phyloP scores from a whole-genome alignment of 1,284 basidiomycete genomes.

The Austropuccinia psidii region DNA sequence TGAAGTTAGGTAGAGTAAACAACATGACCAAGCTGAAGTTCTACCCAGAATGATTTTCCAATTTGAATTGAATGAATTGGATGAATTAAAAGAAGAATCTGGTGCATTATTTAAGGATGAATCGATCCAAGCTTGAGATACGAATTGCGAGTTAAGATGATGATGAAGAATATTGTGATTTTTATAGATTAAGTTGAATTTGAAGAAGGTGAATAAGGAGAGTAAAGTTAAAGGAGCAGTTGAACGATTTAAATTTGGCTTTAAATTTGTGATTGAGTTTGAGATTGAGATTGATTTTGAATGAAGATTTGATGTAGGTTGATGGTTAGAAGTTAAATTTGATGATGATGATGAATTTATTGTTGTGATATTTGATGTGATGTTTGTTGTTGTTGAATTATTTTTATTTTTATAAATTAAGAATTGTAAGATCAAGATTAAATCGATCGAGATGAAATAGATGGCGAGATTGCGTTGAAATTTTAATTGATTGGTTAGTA shows the following conservation, averaged over 20 bases:
- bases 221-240: not conserved
- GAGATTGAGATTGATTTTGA: not conserved
- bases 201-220: not conserved
- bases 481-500: slow-evolving; percentile 24
- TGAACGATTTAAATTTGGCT: too few relatives aligned
- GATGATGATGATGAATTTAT: not conserved
- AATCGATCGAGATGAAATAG: slow-evolving; percentile 18
- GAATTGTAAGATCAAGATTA: slow-evolving; percentile 21
- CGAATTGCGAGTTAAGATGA: not conserved
- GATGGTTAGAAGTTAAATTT: not conserved
- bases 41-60: not conserved
- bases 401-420: not conserved
- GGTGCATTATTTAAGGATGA: not conserved
- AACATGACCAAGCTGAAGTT: slow-evolving; percentile 25
- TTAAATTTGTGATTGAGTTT: not conserved
- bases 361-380: not conserved
- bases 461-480: slow-evolving; percentile 26
- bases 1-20: slow-evolving; percentile 19
- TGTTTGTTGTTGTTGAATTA: not conserved
- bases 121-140: not conserved
- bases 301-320: not conserved
- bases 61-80: not conserved
- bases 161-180: not conserved
- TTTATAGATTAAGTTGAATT: not conserved
- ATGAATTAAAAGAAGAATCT: not conserved